Evolutionary conservation across 768 basidiomycete genomes (phyloP).

Genomic region (Tubosaeta sp.): DNA sequence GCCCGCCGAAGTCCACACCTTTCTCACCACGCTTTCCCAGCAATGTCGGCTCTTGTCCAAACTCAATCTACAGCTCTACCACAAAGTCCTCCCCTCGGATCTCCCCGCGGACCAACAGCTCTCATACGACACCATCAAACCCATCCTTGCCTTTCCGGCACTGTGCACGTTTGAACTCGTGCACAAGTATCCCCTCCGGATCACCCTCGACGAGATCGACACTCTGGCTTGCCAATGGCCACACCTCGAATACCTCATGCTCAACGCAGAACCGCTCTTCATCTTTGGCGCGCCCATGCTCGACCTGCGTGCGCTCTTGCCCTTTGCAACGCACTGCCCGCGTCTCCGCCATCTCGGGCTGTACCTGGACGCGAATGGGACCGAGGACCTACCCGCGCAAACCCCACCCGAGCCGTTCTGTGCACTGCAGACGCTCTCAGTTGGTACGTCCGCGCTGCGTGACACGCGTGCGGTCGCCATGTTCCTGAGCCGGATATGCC

Average conservation of each 20-base stretch:
- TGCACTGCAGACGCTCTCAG: constrained; percentile 30
- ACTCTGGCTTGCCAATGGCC: constrained; percentile 44
- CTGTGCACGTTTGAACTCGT: constrained; percentile 32
- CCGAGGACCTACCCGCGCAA: constrained; percentile 11
- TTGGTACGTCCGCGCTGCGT: constrained; percentile 48
- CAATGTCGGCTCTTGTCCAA: constrained; percentile 45
- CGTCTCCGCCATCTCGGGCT: constrained; percentile 35
- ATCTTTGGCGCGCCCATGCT: constrained; percentile 20
- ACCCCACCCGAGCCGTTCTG: constrained; percentile 16
- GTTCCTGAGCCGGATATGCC: constrained; percentile 51
- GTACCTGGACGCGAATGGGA: constrained; percentile 33
- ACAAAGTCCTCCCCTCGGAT: constrained; percentile 12
- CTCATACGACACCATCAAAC: constrained; percentile 34
- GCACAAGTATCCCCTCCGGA: constrained; percentile 27
- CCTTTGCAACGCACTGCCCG: constrained; percentile 39
- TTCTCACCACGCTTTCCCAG: constrained; percentile 43
- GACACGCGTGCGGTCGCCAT: constrained; percentile 44
- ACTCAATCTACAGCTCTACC: constrained; percentile 37
- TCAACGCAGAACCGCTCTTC: constrained; percentile 46
- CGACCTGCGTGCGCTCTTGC: constrained; percentile 37
- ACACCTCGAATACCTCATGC: constrained; percentile 37
- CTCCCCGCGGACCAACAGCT: constrained; percentile 26
- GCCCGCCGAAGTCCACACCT: constrained; percentile 37
- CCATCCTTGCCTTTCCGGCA: constrained; percentile 31
- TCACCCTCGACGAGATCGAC: constrained; percentile 43